Evolutionary conservation across 108 stramenopile genomes (phyloP), one percentile per base, ranked within the genome.

Genomic region (Nitzschia palea): DNA sequence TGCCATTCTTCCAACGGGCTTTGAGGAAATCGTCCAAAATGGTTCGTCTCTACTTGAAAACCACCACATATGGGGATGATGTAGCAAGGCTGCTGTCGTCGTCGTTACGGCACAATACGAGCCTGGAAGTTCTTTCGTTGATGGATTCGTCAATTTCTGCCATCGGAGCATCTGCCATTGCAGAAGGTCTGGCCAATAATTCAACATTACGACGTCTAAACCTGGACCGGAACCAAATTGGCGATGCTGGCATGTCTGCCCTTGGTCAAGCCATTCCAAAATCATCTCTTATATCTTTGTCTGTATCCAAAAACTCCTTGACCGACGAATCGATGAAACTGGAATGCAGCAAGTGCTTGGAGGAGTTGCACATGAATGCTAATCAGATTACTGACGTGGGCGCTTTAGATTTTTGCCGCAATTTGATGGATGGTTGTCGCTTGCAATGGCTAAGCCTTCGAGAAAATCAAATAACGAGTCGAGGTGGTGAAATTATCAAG

Each of bases 191-290:
- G 12, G 31, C 20, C 17, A 0, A 29, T 5, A 84, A 84, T 42
- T 44, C 30, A 12, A 74, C 79, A 2, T 43, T 87, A n/a, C 35
- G 56, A 55, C 71, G 81, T 45, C 44, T 87, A 34, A 81, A 86
- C 55, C 56, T 89, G 66, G 71, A 79, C 51, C 44, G 68, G 43
- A 89, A 89, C 44, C 18, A 40, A 20, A 78, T 89, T 44, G 76
- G 80, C 9, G 80, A 84, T 54, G 42, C 18, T 18, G 85, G 85
- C 2, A 52, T 79, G 8, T 55, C 42, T 23, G 50, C 55, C 5
- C 37, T 88, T 4, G 17, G 77, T 68, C 2, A 53, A 52, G 53
- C 45, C 56, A 37, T 53, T 17, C 53, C 27, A 67, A 37, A 72
- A n/a, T 31, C 44, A 4, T 51, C 71, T 1, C 44, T 74, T 9